Evolutionary conservation across 2,329 filamentous ascomycete genomes (phyloP).

Genomic region (Arthrobotrys entomopaga): DNA sequence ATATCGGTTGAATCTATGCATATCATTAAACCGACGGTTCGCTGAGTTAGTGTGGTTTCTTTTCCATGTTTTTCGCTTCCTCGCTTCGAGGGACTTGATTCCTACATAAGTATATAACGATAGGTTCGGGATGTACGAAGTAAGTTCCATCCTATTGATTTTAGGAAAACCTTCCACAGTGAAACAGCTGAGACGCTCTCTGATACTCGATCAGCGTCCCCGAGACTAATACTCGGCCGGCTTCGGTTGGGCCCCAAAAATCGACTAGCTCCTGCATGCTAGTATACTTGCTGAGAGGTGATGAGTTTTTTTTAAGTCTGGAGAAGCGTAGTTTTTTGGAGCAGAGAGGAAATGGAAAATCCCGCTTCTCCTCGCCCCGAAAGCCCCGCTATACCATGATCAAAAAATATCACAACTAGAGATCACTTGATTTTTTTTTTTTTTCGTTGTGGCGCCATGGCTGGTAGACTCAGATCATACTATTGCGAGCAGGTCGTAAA

Average conservation of each 20-base stretch:
- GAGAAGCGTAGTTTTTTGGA: no score
- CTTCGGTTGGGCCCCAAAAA: conserved; percentile 11
- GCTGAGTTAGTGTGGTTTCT: no score
- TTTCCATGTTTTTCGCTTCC: no score
- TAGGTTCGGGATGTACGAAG: no score
- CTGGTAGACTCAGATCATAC: neutral
- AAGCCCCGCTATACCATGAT: conserved; percentile 5
- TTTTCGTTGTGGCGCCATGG: neutral
- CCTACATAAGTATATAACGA: no score
- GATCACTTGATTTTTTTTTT: neutral
- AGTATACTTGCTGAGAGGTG: no score
- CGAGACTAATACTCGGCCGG: conserved; percentile 19
- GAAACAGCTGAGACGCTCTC: conserved; percentile 14
- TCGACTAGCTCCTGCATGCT: conserved; percentile 8
- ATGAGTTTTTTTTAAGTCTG: no score
- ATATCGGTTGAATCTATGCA: no score
- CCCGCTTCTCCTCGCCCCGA: conserved; percentile 9
- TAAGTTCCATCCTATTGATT: no score
- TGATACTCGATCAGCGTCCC: conserved; percentile 15
- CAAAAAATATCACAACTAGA: neutral
- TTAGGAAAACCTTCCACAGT: neutral
- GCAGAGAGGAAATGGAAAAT: neutral
- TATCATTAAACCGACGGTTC: no score
- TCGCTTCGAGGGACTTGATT: no score
- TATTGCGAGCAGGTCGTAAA: conserved; percentile 10